Evolutionary conservation across 2,329 filamentous ascomycete genomes (phyloP).

Genomic region (Zopfia rhizophila): DNA sequence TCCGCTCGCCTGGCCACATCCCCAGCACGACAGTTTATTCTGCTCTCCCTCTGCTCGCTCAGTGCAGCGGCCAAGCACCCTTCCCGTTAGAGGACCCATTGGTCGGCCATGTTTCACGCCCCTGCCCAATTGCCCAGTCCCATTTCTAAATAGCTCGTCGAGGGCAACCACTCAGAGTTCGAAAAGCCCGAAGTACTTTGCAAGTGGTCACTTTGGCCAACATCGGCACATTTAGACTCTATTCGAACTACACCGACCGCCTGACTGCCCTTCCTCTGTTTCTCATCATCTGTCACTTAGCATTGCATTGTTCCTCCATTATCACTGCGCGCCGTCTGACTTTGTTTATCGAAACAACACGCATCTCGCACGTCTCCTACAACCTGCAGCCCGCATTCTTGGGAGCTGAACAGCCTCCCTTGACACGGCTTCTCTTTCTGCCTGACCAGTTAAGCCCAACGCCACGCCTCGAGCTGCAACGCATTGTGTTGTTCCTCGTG

Average conservation of each 20-base stretch:
- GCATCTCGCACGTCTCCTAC: constrained; percentile 18
- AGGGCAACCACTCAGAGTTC: constrained; percentile 49
- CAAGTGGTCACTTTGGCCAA: constrained; percentile 46
- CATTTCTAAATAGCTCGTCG: constrained; percentile 48
- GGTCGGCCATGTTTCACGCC: constrained; percentile 52
- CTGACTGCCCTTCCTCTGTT: constrained; percentile 36
- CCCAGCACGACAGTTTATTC: constrained; percentile 39
- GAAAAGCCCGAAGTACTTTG: constrained; percentile 40
- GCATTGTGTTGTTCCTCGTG: constrained; percentile 23
- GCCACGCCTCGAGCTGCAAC: constrained; percentile 30
- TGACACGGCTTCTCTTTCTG: constrained; percentile 33
- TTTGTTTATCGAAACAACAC: constrained; percentile 34
- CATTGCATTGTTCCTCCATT: constrained; percentile 28
- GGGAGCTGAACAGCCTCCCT: constrained; percentile 23
- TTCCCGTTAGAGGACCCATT: constrained; percentile 45
- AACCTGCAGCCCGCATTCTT: constrained; percentile 9
- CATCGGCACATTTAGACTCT: constrained; percentile 46
- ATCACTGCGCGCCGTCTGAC: constrained; percentile 23
- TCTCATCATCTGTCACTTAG: constrained; percentile 29
- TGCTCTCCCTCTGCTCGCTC: constrained; percentile 34
- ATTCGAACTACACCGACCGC: constrained; percentile 39
- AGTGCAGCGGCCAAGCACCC: constrained; percentile 49
- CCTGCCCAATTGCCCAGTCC: constrained; percentile 46
- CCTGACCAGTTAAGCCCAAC: constrained; percentile 39
- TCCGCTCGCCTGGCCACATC: constrained; percentile 47